Evolutionary conservation across 768 basidiomycete genomes (phyloP), one percentile per base, ranked within the genome.

Genomic region (Stropharia rugosoannulata): DNA sequence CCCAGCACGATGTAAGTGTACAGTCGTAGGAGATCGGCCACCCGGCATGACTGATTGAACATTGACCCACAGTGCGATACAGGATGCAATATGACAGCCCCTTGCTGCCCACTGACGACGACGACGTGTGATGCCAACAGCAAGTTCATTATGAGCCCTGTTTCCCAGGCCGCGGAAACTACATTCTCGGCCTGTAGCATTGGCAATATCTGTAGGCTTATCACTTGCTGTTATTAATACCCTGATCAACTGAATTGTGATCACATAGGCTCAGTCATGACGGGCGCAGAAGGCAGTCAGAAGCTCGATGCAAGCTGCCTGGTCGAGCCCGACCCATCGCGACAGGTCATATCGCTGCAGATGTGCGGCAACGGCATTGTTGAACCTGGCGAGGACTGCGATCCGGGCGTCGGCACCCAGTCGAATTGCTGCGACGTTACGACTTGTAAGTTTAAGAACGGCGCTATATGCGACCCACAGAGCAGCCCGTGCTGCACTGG

Each of bases 351-450:
- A 60, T 80, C 84, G 3, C 74, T 89, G 16, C 78, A 88, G 61
- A 87, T 86, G 85, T 90, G 87, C 64, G 88, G 90, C 25, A 92
- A 93, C 69, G 90, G 90, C 48, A 91, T 93, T 58, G 84, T 90
- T 49, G 90, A 91, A 66, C 68, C 63, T 0, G 93, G 90, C 29
- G 93, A 96, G 73, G 89, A 95, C 38, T 95, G 93, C 67, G 93
- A 96, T 70, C 92, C 93, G 0, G 89, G 89, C 29, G 62, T 67
- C 36, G 86, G 83, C 51, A 65, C 75, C 10, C 73, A 74, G 41
- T 84, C 84, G 4, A 70, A 79, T 2, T 95, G 93, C 73, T 95
- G 93, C 74, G 83, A 95, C 69, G 60, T 81, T 3, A 62, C 73
- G 18, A 87, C 86, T 9, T 93, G 90, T 77, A 90, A 90, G 71